A percentile compares a stretch with the other conserved stretches of the same genome.
phyloP scores from a whole-genome alignment of 2,329 filamentous ascomycete species.

The Tolypocladium ovalisporum region DNA sequence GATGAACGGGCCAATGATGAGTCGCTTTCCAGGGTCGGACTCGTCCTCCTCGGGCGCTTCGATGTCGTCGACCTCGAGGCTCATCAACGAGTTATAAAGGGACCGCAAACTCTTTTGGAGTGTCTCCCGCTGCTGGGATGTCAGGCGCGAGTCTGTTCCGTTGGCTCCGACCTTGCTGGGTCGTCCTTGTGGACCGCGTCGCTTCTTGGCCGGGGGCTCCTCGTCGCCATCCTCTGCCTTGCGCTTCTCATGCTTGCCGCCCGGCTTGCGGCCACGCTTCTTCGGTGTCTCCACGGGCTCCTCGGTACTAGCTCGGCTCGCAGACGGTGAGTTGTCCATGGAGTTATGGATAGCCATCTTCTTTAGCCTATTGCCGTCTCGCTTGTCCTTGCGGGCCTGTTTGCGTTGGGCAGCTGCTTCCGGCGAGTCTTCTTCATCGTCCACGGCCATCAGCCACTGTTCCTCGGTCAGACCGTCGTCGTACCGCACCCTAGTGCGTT shows the following conservation, averaged over 20 bases:
- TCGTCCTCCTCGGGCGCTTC: constrained; percentile 47
- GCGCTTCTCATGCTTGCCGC: constrained; percentile 67
- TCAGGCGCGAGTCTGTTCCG: constrained; percentile 36
- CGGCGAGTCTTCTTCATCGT: constrained; percentile 89
- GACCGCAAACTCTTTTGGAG: constrained; percentile 70
- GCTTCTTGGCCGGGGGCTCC: constrained; percentile 69
- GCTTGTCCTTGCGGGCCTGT: constrained; percentile 70
- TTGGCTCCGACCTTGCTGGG: constrained; percentile 44
- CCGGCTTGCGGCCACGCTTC: constrained; percentile 76
- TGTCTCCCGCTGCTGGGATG: constrained; percentile 57
- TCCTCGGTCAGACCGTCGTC: constrained; percentile 97
- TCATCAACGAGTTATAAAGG: constrained; percentile 72
- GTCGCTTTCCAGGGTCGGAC: constrained; percentile 51
- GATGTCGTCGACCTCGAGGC: constrained; percentile 68
- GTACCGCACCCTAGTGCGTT: constrained; percentile 88
- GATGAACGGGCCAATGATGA: constrained; percentile 90
- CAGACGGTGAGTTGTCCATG: constrained; percentile 60
- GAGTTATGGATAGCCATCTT: constrained; percentile 25
- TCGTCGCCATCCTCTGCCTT: constrained; percentile 74
- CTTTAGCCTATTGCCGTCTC: constrained; percentile 65
- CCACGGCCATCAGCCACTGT: constrained; percentile 96
- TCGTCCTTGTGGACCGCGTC: constrained; percentile 59
- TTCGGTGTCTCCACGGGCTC: constrained; percentile 59
- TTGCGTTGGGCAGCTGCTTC: constrained; percentile 90
- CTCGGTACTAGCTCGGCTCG: constrained; percentile 76